Conservation (phyloP, 2,329 filamentous ascomycete species). For the Celoporthe dispersa region DNA sequence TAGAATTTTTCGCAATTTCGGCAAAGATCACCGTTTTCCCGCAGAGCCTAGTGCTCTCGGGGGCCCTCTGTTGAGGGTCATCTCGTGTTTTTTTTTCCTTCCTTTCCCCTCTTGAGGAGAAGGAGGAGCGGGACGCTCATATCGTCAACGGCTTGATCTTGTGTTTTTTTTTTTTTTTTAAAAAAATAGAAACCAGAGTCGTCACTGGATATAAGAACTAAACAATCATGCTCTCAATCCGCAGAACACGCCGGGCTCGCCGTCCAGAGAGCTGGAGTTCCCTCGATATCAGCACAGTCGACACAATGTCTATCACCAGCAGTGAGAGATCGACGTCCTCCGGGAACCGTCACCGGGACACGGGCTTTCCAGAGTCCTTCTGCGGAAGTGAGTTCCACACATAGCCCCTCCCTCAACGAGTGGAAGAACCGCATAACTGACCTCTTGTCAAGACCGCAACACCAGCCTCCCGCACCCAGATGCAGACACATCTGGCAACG, state of each 20-base stretch:
- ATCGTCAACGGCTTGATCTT: background rate
- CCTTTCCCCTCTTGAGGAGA: background rate
- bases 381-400: constrained; percentile 47
- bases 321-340: constrained; percentile 29
- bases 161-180: no score
- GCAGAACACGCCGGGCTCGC: constrained; percentile 26
- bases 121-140: constrained; percentile 4
- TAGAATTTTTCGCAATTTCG: constrained; percentile 17
- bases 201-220: constrained; percentile 13
- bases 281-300: constrained; percentile 19
- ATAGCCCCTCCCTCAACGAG: background rate
- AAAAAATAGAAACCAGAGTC: background rate
- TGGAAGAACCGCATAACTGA: background rate
- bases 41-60: constrained; percentile 24
- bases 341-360: constrained; percentile 42
- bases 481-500: constrained; percentile 60
- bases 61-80: constrained; percentile 5
- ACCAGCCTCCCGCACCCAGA: constrained; percentile 67
- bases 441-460: constrained; percentile 50
- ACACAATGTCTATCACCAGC: constrained; percentile 26
- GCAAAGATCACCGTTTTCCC: constrained; percentile 3
- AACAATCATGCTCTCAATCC: constrained; percentile 27
- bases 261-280: constrained; percentile 24
- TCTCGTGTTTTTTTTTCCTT: background rate
- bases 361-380: constrained; percentile 58